Base-by-base conservation (phyloP, 2,329 filamentous ascomycete genomes). In the Paecilomyces dactylethromorphus region DNA sequence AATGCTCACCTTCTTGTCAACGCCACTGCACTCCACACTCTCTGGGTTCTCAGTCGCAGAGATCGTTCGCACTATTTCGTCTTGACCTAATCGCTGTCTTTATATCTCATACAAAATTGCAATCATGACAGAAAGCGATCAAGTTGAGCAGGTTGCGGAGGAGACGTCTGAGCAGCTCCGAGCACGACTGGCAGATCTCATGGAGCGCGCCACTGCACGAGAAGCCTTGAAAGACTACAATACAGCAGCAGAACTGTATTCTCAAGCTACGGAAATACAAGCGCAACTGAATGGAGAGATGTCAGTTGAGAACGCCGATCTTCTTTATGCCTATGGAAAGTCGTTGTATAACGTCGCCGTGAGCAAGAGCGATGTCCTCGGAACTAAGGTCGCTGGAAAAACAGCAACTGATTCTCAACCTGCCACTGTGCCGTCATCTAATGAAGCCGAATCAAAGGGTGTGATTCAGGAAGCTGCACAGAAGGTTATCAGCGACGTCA, bases 321-420 rank as follows among this genome's bases (percentile, higher is more conserved):
- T 99, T 53, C 85, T 97, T 21, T 99, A 96, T 75, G 85, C 92
- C 63, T 99, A 99, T 76, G 94, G 94, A 13, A 90, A 93, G 71
- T 91, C 91, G 58, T 80, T 99, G 21, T 97, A 96, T 82, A 92
- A 92, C 74, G 89, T 97, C 60, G 94, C 92, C 31, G 90, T 97
- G 73, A 88, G 86, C 73, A 96, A 96, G 76, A 97, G 92, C 71
- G 92, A 97, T 70, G 92, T 99, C 24, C 82, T 99, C 35, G 94
- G 94, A 59, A 90, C 89, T 33, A 89, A 89, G 69, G 89, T 92
- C 21, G 82, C 84, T 13, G 78, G 81, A 1, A 81, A 81, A 74
- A 84, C 71, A 77, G 82, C 69, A 76, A 5, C 24, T 26, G 86
- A 75, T 78, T 79, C 69, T 59, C 82, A 81, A 68, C 76, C 74